Base-by-base conservation (phyloP, 108 stramenopile genomes). In the Phaeodactylum tricornutum region DNA sequence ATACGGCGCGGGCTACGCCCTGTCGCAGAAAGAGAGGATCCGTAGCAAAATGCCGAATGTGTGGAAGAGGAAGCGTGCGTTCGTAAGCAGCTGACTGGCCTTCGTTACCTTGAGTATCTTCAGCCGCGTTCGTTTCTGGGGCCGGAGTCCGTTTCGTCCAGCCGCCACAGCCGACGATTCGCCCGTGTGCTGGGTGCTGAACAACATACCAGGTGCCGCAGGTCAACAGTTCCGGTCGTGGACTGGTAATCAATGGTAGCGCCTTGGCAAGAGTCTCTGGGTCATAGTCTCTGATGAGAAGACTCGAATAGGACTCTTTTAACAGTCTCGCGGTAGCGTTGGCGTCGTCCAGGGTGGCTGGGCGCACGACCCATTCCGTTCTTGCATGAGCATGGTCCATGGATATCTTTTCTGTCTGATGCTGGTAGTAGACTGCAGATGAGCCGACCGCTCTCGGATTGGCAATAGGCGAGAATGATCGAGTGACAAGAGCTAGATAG, bases 151-250 rank as follows among this genome's bases (percentile, higher is more conserved):
- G 11, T 7, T 11, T 14, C 7, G 62, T 63, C 62, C 62, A 62
- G 29, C 61, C 61, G 17, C 61, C 61, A 36, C 61, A 62, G 4
- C 61, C 61, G 4, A 53, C 52, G 9, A 62, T 24, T 9, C 26
- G 3, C 5, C 17, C 7, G 14, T 42, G 27, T 21, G 8, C 2
- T 8, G 61, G 61, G 23, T 62, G 33, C 21, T 64, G 33, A 0
- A 42, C 55, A 12, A 64, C 55, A 28, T 64, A 64, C 63, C 63
- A 57, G 15, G 63, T 64, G 5, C 42, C 40, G 22, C 48, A 57
- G 5, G 55, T 54, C 52, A 64, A 38, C 2, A 64, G 48, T 15
- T 55, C 41, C 7, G 27, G 39, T 8, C 55, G 47, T 0, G 24
- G 49, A 8, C 6, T 28, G 17, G 60, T 34, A 11, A 64, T 36